Evolutionary conservation across 78 protist genomes (phyloP).

Genomic region (Diacronema lutheri): DNA sequence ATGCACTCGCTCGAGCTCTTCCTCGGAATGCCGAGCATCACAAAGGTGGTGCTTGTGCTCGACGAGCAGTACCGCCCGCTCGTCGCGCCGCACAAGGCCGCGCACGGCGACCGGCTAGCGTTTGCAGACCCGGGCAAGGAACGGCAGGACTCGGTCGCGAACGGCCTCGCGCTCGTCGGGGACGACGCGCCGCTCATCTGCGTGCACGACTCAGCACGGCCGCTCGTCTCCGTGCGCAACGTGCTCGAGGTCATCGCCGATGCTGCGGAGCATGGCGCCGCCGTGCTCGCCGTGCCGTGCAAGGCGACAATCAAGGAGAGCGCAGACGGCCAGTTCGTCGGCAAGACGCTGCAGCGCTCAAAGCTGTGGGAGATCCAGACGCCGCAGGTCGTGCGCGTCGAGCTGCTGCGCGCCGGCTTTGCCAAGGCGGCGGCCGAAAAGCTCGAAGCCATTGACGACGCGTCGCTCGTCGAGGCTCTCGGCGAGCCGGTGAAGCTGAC

Average conservation of each 20-base stretch:
- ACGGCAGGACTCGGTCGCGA: constrained; percentile 35
- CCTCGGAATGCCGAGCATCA: background rate
- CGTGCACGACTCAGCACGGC: constrained; percentile 36
- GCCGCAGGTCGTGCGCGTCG: constrained; percentile 26
- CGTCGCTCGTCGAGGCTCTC: background rate
- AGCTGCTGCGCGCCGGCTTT: constrained; percentile 18
- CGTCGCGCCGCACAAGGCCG: no score
- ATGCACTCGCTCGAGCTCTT: background rate
- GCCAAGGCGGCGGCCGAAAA: background rate
- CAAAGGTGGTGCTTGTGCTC: background rate
- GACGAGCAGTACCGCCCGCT: constrained; percentile 8
- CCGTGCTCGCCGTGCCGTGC: constrained; percentile 19
- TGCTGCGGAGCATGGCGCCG: constrained; percentile 22
- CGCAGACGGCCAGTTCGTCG: background rate
- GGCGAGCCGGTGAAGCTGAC: constrained; percentile 4
- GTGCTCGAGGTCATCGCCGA: background rate
- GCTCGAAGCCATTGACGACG: constrained; percentile 29
- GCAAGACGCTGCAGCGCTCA: constrained; percentile 11
- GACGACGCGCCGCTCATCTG: background rate
- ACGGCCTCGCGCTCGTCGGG: constrained; percentile 4
- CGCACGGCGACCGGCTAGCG: background rate
- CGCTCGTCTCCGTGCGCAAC: constrained; percentile 14
- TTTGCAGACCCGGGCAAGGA: constrained; percentile 29
- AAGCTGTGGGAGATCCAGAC: constrained; percentile 38
- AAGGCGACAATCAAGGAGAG: constrained; percentile 18